Evolutionary conservation across 305 asterid genomes (phyloP), one percentile per base, ranked within the genome.

Genomic region (Lippia alba): DNA sequence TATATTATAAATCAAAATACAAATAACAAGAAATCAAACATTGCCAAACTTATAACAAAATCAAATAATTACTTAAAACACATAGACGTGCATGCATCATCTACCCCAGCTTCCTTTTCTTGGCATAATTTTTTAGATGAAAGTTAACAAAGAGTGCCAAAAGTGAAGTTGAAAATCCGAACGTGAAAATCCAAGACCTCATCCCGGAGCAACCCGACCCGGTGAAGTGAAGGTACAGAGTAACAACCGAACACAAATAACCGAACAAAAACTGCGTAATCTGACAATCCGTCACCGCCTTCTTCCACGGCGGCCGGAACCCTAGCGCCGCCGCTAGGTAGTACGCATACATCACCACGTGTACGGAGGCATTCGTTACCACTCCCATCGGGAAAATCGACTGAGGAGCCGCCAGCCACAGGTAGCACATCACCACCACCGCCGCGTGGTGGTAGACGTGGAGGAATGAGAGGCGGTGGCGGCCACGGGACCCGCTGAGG

Each of bases 381-480:
- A 87, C 80, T 57, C 89, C 94, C 80, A 85, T 86, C 18, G 89
- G 86, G 2, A 87, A 73, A 64, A 85, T 78, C 12, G 89, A 62
- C 82, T 85, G 94, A 5, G 84, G 39, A 46, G 86, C 78, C n/a
- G 76, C 66, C 5, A 85, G 72, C 94, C 91, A 85, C 4, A 78
- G 34, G 55, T 81, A 82, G 62, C 91, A 85, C 91, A 87, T 83
- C 15, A 80, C 81, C 41, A 80, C 76, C 78, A 87, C 91, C 67
- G 76, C 78, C 0, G 85, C 81, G 73, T 87, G 94, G 15, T 87
- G 94, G 85, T 87, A 87, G 64, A 87, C 91, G 70, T 87, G 94
- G 77, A 87, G 88, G 83, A 85, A 87, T 4, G 94, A 83, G 34
- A 87, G 79, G 69, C 94, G 77, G 5, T 91, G 30, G 73, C 0